Evolutionary conservation across 371 early-diverging fungal species (phyloP), one percentile per base, ranked within the genome.

Genomic region (Zopfochytrium polystomum): DNA sequence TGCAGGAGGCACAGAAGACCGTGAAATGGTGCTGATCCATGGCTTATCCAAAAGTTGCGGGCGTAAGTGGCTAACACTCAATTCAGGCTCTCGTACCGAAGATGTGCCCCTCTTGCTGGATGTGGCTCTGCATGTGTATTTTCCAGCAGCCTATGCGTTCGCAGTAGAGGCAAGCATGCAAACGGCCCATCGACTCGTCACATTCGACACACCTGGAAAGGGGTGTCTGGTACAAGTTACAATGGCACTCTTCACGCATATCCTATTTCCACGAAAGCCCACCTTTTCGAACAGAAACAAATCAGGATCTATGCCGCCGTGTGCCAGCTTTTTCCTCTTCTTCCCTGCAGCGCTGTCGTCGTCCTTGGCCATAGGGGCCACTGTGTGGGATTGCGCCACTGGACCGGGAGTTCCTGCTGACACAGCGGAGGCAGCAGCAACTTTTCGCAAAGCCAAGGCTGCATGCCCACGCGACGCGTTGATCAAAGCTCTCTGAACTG

Each of bases 161-260:
- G 62, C 80, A 80, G 31, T 87, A 84, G 6, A 94, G 73, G 68
- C 95, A 94, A 0, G 83, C 87, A 67, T 93, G 92, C 31, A 93
- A 75, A 9, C 90, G 71, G 38, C 84, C 84, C 49, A 81, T 56
- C 9, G 83, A 73, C 34, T 56, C 79, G 9, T 77, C 78, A 71
- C 90, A 92, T 5, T 71, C 66, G 46, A 68, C 63, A 63, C 90
- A 91, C 38, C 78, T 68, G 7, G 90, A 90, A 23, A 81, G 62
- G 3, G 90, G 90, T 54, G 91, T 75, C 81, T 89, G 23, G 4
- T 4, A 31, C 3, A 27, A 20, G 15, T 9, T 9, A 23, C 45
- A 60, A 34, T 33, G 33, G 15, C 44, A 23, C 15, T 30, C 46
- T 20, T 15, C 18, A 31, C 33, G 22, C 15, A 38, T 11, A 23